phyloP scores from a whole-genome alignment of 345 rosid species.

The Fremontodendron californicum region DNA sequence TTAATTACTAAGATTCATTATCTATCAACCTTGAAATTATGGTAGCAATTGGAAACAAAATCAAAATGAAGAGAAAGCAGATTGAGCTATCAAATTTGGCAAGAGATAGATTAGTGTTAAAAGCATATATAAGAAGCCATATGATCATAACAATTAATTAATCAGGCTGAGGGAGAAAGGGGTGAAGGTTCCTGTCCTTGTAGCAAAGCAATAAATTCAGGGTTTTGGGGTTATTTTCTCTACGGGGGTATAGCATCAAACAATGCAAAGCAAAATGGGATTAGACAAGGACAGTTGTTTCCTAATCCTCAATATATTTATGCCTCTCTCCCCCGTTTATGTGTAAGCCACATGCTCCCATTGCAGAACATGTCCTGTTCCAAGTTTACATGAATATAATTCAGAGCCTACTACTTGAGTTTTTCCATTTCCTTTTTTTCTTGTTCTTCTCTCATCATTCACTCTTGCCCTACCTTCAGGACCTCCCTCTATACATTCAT shows the following conservation, averaged over 20 bases:
- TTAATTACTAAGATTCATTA: background rate
- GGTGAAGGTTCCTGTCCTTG: background rate
- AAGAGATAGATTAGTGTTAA: constrained; percentile 10
- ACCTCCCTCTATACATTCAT: constrained; percentile 13
- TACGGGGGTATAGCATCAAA: background rate
- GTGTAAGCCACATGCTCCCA: constrained; percentile 37
- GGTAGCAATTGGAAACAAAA: too few species aligned
- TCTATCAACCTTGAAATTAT: too few species aligned
- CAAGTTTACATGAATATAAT: constrained; percentile 34
- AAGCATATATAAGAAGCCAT: constrained; percentile 17
- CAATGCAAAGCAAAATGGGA: constrained; percentile 24
- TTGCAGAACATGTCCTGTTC: constrained; percentile 44
- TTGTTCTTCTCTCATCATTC: constrained; percentile 12
- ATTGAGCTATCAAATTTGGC: background rate
- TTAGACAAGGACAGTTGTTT: constrained; percentile 47
- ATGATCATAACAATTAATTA: constrained; percentile 21
- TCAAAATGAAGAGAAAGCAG: background rate
- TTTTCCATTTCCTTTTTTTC: background rate
- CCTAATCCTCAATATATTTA: constrained; percentile 24
- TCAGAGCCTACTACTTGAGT: background rate
- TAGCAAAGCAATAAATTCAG: constrained; percentile 31
- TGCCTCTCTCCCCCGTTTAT: constrained; percentile 19
- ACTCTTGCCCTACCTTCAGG: constrained; percentile 20
- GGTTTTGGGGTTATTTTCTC: constrained; percentile 8
- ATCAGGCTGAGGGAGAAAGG: background rate